Base-by-base conservation (phyloP, 208 protist genomes). In the Phytomonas serpens region DNA sequence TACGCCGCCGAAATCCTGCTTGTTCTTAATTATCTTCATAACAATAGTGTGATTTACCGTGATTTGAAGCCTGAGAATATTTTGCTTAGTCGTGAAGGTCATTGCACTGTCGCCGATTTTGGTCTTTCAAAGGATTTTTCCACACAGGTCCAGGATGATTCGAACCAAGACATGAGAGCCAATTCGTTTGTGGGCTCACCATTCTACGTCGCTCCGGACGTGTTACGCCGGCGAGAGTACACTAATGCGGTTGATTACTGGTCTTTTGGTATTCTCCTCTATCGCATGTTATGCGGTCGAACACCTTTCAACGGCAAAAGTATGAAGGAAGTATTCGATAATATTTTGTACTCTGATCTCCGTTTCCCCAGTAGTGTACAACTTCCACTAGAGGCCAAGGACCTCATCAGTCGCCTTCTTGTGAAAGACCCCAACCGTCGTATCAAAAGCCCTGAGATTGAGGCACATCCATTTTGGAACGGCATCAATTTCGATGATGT, bases 211-310 rank as follows among this genome's bases (percentile, higher is more conserved):
- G 92, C 98, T 1, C 95, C 97, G 11, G 97, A 99, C 80, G 94
- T 99, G 64, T 83, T 99, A 29, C 82, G 86, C 47, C 89, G 96
- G 36, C 84, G 85, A 40, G 93, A 95, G 61, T 98, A 99, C 88
- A 98, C 97, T 19, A 97, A 97, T 72, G 92, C 95, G 7, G 95
- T 99, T 9, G 98, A 99, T 79, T 99, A 97, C 85, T 99, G 98
- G 98, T 95, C 92, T 16, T 97, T 98, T 80, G 98, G 98, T 61
- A 97, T 98, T 67, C 73, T 99, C 13, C 80, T 98, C n/a, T 99
- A 98, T 84, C 96, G 97, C 76, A 98, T 99, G 95, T 77, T 99
- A 30, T 92, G 94, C 73, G 97, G 96, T 37, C 89, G 94, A 61
- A 86, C 95, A 42, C 97, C 97, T 23, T 99, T 99, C 79, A 98